Evolutionary conservation across 805 yeast species (phyloP), one percentile per base, ranked within the genome.

Genomic region (Ogataea ramenticola): DNA sequence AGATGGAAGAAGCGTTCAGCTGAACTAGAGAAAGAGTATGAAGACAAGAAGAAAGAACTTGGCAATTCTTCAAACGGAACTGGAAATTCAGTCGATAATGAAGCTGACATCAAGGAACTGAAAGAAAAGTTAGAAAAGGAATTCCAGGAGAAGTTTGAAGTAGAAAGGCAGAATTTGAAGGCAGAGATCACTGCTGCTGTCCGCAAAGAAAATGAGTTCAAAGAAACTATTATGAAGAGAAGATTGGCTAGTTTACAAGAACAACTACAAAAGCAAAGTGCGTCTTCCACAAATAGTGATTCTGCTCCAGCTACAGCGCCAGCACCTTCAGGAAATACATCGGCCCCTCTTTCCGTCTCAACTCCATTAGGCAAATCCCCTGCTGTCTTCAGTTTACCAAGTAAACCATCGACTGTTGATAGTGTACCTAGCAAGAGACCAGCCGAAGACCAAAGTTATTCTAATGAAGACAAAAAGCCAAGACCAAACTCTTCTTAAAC

Each of bases 181-280:
- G 70, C 66, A 29, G 73, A 68, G 39, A 70, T 74, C 3, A 64
- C 75, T 40, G 65, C 67, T 43, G 74, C 75, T 22, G 72, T 77
- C 36, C 74, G 75, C 41, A 75, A 78, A 55, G 80, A 79, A 53
- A 72, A 71, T 40, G 82, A 75, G 46, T 72, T 83, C 59, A 74
- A 79, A 51, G 70, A 72, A 45, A 74, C 71, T 46, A 72, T 82
- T 59, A 65, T 78, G 51, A 73, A 71, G 51, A 68, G 49, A 79
- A 74, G 21, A 57, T 63, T 76, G n/a, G 79, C 74, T 37, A 71
- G 71, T 42, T 65, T 75, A 26, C 79, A 74, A 47, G 63, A 60
- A 39, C 69, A 70, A 42, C 43, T 22, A 17, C 31, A n/a, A 24
- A 22, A n/a, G 16, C 30, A 19, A 15, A 20, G 12, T 16, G 24